Evolutionary conservation across 805 yeast species (phyloP).

Genomic region (Spathaspora girioi): DNA sequence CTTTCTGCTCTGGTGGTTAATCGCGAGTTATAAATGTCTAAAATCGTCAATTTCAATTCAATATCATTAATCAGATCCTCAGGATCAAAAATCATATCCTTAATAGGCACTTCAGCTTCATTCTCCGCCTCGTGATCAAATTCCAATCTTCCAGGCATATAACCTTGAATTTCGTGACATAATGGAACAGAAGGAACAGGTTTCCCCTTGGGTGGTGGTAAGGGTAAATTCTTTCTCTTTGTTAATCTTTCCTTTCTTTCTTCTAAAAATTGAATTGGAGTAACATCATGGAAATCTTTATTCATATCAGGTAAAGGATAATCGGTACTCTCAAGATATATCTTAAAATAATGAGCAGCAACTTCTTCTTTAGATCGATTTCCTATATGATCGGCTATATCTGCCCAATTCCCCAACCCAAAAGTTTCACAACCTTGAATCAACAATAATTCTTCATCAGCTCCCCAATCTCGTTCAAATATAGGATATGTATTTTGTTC

Average conservation of each 20-base stretch:
- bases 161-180: constrained; percentile 96
- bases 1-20: constrained; percentile 90
- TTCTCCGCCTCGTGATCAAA: constrained; percentile 96
- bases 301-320: constrained; percentile 91
- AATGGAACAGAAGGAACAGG: constrained; percentile 91
- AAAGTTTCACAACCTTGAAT: constrained; percentile 88
- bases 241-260: constrained; percentile 71
- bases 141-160: constrained; percentile 97
- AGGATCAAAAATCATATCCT: constrained; percentile 93
- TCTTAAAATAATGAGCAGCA: constrained; percentile 70
- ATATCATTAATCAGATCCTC: constrained; percentile 88
- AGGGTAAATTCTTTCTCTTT: constrained; percentile 61
- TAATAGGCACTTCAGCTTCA: constrained; percentile 91
- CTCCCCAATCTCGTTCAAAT: constrained; percentile 91
- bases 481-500: constrained; percentile 96
- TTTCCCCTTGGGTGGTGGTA: constrained; percentile 81
- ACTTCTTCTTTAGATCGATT: constrained; percentile 91
- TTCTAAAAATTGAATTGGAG: constrained; percentile 67
- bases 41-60: constrained; percentile 79
- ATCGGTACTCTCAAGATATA: constrained; percentile 62
- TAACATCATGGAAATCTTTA: constrained; percentile 55
- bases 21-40: constrained; percentile 87
- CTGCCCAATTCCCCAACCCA: constrained; percentile 98
- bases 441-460: constrained; percentile 88
- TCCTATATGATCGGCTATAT: constrained; percentile 94